Base-by-base conservation (phyloP, 306 rosid species). In the Pachyrhizus erosus region DNA sequence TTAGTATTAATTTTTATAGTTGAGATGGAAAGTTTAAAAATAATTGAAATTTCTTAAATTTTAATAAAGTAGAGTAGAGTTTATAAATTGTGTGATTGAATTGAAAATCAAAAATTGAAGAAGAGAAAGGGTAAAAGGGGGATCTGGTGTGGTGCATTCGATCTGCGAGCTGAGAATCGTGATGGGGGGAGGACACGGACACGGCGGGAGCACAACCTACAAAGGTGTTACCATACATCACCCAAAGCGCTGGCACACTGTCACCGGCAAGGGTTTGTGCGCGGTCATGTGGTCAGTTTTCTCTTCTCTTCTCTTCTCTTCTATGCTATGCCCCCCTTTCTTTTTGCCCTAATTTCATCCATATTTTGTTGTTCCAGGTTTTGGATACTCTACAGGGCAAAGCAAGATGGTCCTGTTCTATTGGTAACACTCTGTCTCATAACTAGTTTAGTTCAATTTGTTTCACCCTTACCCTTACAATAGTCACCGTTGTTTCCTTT, bases 221-320 rank as follows among this genome's bases (percentile, higher is more conserved):
- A 87, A 81, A 72, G 88, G 90, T 18, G 4, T 87, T 7, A 87
- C 90, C 5, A 43, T 87, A 20, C 90, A 87, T 71, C 73, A 55
- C 2, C 90, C 90, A 0, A 95, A 93, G 83, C 97, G 99, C 23
- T 95, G 99, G 99, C 99, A 95, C 77, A 26, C 71, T 1, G 54
- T 93, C 84, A 91, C 99, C 73, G 99, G 99, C 52, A 95, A 93
- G 88, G 99, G 99, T 75, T n/a, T 95, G 77, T 95, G 99, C 40
- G 98, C 99, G 74, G 84, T 93, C 73, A 95, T 95, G 99, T 95
- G 99, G 98, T 93, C 45, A 17, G 73, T 75, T 94, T 51, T 91
- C 70, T 5, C 73, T 58, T 20, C 43, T 2, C 4, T 75, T n/a
- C n/a, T n/a, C n/a, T n/a, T 55, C 79, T 4, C 1, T 37, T 37